phyloP scores from a whole-genome alignment of 768 basidiomycete genomes.

The Lyophyllum atratum region DNA sequence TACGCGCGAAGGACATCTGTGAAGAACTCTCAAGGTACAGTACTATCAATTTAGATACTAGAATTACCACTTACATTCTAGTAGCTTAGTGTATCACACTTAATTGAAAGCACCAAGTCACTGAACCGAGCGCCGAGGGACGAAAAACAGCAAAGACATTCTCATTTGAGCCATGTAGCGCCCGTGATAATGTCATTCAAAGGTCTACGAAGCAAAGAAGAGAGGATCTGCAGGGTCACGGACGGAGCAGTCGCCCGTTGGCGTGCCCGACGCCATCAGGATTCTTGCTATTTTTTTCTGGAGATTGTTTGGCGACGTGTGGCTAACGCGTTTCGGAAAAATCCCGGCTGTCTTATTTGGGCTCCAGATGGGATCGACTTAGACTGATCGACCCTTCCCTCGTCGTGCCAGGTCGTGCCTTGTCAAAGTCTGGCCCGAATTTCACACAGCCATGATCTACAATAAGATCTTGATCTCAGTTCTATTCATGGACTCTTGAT shows the following conservation, averaged over 20 bases:
- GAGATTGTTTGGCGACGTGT: background rate
- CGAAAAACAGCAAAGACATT: background rate
- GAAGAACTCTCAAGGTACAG: background rate
- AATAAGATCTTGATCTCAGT: conserved; percentile 9
- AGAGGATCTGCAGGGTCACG: background rate
- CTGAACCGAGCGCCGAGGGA: background rate
- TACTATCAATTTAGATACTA: background rate
- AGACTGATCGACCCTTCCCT: background rate
- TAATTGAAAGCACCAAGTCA: background rate
- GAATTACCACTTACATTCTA: background rate
- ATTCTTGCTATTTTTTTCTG: background rate
- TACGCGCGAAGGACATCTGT: background rate
- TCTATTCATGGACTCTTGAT: background rate
- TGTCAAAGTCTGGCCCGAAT: no score
- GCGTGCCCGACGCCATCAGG: background rate
- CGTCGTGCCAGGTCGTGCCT: no score
- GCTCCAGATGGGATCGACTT: background rate
- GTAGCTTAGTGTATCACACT: background rate
- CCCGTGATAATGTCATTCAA: background rate
- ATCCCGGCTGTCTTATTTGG: background rate
- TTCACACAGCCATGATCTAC: conserved; percentile 1
- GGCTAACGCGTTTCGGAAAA: background rate
- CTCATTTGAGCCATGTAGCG: background rate
- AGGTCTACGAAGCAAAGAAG: background rate
- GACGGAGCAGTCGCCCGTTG: background rate